These are phyloP conservation scores for Pelargonium myrrhifolium DNA, from an alignment of 441 rosid species.

Conservation along the genomic window DNA sequence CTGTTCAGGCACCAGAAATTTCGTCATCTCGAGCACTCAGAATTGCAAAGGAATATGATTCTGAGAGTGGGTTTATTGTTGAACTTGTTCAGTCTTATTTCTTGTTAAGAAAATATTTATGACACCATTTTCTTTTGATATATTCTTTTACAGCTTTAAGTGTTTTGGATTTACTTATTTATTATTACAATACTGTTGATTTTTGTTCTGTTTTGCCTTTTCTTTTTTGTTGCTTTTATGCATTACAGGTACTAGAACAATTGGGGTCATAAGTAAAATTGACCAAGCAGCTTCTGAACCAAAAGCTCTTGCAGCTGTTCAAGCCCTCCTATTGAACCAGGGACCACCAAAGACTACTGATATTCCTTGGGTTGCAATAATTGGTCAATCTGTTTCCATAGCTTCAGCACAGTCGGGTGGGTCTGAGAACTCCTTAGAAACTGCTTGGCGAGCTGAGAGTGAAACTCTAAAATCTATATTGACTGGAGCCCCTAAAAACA, in stretches of 20 bases:
- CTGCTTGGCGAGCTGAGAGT: conserved; percentile 94
- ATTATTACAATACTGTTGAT: background rate
- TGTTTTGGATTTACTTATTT: background rate
- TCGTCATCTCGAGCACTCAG: conserved; percentile 78
- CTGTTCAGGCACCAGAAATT: conserved; percentile 77
- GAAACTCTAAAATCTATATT: conserved; percentile 80
- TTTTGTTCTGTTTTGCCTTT: no score
- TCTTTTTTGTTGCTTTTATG: background rate
- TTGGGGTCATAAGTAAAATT: conserved; percentile 83
- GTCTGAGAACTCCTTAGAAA: conserved; percentile 80
- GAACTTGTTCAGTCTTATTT: background rate
- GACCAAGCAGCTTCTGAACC: conserved; percentile 84
- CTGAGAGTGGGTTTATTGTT: conserved; percentile 46
- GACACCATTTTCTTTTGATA: background rate
- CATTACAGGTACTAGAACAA: conserved; percentile 75
- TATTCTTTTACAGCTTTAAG: background rate
- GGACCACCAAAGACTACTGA: conserved; percentile 87
- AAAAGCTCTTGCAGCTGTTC: conserved; percentile 90
- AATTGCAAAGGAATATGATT: conserved; percentile 77
- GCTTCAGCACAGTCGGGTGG: conserved; percentile 76
- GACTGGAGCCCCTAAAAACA: conserved; percentile 74
- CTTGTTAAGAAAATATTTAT: background rate
- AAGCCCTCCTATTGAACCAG: conserved; percentile 71
- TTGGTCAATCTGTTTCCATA: conserved; percentile 87
- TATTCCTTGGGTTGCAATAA: conserved; percentile 93